Evolutionary conservation across 805 yeast genomes (phyloP).

Genomic region (Isabelozyma rhagii): DNA sequence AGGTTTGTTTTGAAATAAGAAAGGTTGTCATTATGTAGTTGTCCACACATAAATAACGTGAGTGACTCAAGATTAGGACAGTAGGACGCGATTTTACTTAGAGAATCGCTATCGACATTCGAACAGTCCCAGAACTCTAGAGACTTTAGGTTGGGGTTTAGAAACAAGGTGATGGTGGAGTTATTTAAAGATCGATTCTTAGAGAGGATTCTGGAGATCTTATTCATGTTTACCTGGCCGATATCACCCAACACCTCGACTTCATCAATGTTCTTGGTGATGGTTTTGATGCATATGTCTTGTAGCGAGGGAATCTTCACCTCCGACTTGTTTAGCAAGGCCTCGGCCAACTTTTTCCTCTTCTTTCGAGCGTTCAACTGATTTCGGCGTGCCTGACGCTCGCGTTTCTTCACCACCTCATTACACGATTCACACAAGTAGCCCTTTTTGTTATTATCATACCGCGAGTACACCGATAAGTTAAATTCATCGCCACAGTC

Average conservation of each 20-base stretch:
- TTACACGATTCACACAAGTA: conserved; percentile 67
- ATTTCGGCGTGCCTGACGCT: conserved; percentile 44
- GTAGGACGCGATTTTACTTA: conserved; percentile 66
- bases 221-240: conserved; percentile 67
- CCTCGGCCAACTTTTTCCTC: conserved; percentile 78
- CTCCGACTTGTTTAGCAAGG: conserved; percentile 70
- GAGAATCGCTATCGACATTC: conserved; percentile 60
- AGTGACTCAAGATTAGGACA: conserved; percentile 71
- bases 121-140: conserved; percentile 94
- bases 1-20: conserved; percentile 61
- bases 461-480: conserved; percentile 64
- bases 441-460: conserved; percentile 51
- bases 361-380: conserved; percentile 66
- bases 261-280: conserved; percentile 64
- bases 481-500: conserved; percentile 59
- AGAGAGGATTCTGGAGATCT: conserved; percentile 72
- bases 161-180: conserved; percentile 68
- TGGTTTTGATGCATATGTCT: conserved; percentile 70
- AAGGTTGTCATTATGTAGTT: conserved; percentile 74
- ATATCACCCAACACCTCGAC: conserved; percentile 86
- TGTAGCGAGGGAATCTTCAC: conserved; percentile 69
- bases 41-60: conserved; percentile 89
- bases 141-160: conserved; percentile 53
- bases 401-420: conserved; percentile 35
- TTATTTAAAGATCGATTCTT: conserved; percentile 78